A percentile compares a stretch with the other conserved stretches of the same genome.
These are phyloP conservation scores for Halenospora varia DNA, from an alignment of 495 filamentous ascomycete species.

Conservation along the genomic window DNA sequence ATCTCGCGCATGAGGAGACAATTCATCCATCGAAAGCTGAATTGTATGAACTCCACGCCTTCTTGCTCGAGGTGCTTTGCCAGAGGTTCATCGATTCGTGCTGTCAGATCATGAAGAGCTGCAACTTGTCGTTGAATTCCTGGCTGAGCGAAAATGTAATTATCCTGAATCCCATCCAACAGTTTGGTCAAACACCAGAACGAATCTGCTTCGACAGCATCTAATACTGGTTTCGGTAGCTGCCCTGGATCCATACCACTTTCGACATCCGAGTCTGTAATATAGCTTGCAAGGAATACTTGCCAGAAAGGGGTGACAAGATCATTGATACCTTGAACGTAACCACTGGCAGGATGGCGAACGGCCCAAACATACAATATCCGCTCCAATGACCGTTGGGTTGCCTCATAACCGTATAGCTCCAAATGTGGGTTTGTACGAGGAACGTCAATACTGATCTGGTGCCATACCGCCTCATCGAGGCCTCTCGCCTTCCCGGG, in stretches of 20 bases:
- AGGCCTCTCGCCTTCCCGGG: constrained; percentile 65
- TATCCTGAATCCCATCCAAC: constrained; percentile 96
- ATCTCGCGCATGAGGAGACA: constrained; percentile 97
- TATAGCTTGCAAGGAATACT: constrained; percentile 90
- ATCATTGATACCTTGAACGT: constrained; percentile 98
- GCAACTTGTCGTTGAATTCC: constrained; percentile 93
- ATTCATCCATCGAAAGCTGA: constrained; percentile 99
- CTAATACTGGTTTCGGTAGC: constrained; percentile 82
- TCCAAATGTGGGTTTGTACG: constrained; percentile 94
- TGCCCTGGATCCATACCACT: constrained; percentile 95
- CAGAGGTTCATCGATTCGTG: constrained; percentile 78
- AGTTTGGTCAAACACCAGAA: constrained; percentile 98
- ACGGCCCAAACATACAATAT: constrained; percentile 98
- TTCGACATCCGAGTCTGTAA: constrained; percentile 88
- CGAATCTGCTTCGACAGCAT: constrained; percentile 95
- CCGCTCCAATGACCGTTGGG: constrained; percentile 85
- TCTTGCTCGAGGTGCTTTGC: constrained; percentile 86
- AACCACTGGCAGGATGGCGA: constrained; percentile 92
- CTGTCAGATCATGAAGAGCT: constrained; percentile 81
- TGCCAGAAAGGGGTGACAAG: constrained; percentile 97
- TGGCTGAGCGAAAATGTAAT: constrained; percentile 96
- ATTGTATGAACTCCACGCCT: constrained; percentile 97
- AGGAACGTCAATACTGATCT: constrained; percentile 97
- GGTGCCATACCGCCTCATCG: constrained; percentile 96
- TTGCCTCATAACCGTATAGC: constrained; percentile 92